These are phyloP conservation scores for Dendrostoma leiphaemia DNA, from an alignment of 2,329 filamentous ascomycete species.

Conservation along the genomic window DNA sequence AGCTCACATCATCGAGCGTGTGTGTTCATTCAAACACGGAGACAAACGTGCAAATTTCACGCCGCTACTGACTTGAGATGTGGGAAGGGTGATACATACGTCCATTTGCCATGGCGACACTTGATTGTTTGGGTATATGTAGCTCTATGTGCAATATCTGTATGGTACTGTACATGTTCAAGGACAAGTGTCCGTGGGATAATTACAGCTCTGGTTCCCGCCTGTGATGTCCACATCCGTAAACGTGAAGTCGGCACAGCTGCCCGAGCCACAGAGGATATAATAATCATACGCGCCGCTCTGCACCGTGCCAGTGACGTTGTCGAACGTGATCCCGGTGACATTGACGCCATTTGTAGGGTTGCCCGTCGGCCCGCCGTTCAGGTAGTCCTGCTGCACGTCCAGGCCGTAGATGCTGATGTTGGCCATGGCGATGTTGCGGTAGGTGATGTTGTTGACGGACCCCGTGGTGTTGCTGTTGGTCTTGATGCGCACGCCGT, in stretches of 20 bases:
- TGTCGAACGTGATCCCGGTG: slow-evolving; percentile 43
- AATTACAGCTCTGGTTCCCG: slow-evolving; percentile 32
- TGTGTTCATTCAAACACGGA: too few relatives aligned
- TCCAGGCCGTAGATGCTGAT: slow-evolving; percentile 34
- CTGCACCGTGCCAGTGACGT: slow-evolving; percentile 42
- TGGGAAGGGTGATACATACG: too few relatives aligned
- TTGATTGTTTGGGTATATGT: too few relatives aligned
- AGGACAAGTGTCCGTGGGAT: slow-evolving; percentile 12
- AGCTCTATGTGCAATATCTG: too few relatives aligned
- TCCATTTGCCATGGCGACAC: too few relatives aligned
- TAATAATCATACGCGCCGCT: slow-evolving; percentile 41
- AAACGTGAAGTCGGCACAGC: slow-evolving; percentile 54
- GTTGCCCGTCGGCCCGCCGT: slow-evolving; percentile 42
- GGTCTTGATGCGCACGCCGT: slow-evolving; percentile 52
- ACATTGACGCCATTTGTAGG: slow-evolving; percentile 52
- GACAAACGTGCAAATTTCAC: too few relatives aligned
- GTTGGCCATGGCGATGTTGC: slow-evolving; percentile 23
- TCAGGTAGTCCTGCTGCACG: slow-evolving; percentile 44
- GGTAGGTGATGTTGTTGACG: slow-evolving; percentile 37
- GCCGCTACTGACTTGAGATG: too few relatives aligned
- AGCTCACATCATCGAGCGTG: too few relatives aligned
- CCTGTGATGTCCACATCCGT: slow-evolving; percentile 47
- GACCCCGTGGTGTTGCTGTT: slow-evolving; percentile 42
- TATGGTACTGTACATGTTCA: neutral
- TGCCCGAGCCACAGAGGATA: slow-evolving; percentile 51